Percentiles rank a stretch among this genome's conserved stretches.
Conservation (phyloP, 176 grass and related monocot species). For the Musa acuminata region DNA sequence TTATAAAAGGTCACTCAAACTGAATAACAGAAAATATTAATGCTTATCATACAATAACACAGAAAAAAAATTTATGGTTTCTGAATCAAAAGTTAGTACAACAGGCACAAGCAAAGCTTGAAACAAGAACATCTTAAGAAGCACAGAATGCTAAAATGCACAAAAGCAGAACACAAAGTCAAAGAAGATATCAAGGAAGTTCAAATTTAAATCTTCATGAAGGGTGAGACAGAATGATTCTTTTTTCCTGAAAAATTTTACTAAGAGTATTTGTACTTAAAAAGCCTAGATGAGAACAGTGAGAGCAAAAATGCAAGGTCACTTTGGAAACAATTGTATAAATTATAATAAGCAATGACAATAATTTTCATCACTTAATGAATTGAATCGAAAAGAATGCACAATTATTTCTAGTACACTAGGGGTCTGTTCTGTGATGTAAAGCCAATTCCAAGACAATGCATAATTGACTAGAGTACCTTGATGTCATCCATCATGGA, state of each 20-base stretch:
- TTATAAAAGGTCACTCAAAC: background rate
- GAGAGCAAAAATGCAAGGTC: background rate
- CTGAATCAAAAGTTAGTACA: background rate
- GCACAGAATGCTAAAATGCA: no score
- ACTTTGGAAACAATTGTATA: background rate
- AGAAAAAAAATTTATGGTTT: background rate
- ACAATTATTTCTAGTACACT: constrained; percentile 1
- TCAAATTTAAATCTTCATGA: background rate
- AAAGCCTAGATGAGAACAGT: background rate
- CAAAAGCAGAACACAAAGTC: background rate
- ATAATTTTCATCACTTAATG: background rate
- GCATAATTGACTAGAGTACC: constrained; percentile 31
- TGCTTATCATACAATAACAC: background rate
- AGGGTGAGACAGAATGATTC: background rate
- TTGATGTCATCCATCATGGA: constrained; percentile 89
- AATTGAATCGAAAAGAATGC: background rate
- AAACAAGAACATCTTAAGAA: background rate
- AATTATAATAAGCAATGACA: background rate
- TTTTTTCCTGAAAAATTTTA: no score
- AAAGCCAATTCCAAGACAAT: background rate
- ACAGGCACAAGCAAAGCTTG: background rate
- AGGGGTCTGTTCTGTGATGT: background rate
- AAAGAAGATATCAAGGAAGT: background rate
- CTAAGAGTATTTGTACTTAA: background rate
- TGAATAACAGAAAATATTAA: background rate